Evolutionary conservation across 768 basidiomycete genomes (phyloP).

Genomic region (Albatrellus ellisii): DNA sequence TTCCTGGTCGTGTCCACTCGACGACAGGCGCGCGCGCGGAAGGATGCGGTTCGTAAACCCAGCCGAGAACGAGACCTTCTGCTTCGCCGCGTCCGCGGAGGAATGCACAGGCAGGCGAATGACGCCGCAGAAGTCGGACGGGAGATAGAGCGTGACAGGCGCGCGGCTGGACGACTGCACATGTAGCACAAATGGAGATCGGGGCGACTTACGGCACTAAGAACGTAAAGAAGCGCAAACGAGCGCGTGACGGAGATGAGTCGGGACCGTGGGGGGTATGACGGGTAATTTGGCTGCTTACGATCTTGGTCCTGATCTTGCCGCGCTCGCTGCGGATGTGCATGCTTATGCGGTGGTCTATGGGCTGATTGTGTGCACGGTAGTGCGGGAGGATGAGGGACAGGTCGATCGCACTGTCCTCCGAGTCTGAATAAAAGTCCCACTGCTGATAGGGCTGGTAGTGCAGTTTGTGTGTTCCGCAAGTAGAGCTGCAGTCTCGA

Average conservation of each 20-base stretch:
- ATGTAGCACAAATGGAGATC: slow-evolving; percentile 31
- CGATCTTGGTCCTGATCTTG: slow-evolving; percentile 60
- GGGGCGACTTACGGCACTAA: slow-evolving; percentile 20
- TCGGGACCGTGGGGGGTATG: slow-evolving; percentile 13
- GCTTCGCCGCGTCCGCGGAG: slow-evolving; percentile 14
- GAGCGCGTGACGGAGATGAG: neutral
- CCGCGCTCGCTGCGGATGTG: slow-evolving; percentile 38
- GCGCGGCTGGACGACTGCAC: slow-evolving; percentile 43
- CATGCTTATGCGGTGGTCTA: slow-evolving; percentile 62
- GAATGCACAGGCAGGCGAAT: slow-evolving; percentile 42
- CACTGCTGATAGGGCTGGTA: slow-evolving; percentile 23
- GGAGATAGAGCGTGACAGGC: slow-evolving; percentile 64
- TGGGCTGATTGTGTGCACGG: slow-evolving; percentile 59
- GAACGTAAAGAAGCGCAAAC: neutral
- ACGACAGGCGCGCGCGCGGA: slow-evolving; percentile 20
- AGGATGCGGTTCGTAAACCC: slow-evolving; percentile 61
- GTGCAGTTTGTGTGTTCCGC: slow-evolving; percentile 13
- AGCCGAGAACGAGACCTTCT: slow-evolving; percentile 38
- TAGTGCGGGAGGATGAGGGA: slow-evolving; percentile 67
- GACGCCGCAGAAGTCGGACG: slow-evolving; percentile 64
- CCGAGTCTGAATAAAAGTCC: slow-evolving; percentile 51
- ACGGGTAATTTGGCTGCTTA: too few species aligned
- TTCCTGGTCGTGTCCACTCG: slow-evolving; percentile 14
- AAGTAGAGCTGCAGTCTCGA: neutral
- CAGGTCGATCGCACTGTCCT: slow-evolving; percentile 41